phyloP scores from a whole-genome alignment of 2,329 filamentous ascomycete genomes.

The Ophiosphaerella korrae region DNA sequence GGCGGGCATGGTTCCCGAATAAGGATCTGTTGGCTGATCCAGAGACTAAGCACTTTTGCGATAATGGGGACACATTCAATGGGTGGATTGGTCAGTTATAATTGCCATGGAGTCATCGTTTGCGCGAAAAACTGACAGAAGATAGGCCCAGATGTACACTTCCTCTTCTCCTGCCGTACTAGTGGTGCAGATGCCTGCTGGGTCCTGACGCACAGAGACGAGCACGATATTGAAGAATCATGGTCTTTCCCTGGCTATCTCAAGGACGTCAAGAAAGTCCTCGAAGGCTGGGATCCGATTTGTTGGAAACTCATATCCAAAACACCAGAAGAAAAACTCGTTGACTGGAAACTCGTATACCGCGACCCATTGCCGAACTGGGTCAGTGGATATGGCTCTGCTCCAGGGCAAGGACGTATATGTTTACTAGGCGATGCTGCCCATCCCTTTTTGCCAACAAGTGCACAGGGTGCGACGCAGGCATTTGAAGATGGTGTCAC shows the following conservation, averaged over 20 bases:
- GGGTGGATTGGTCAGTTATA: constrained; percentile 42
- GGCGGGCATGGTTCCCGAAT: constrained; percentile 53
- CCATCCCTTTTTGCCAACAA: constrained; percentile 60
- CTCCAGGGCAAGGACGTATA: constrained; percentile 48
- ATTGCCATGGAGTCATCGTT: neutral
- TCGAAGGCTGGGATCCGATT: constrained; percentile 42
- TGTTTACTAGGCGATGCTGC: constrained; percentile 60
- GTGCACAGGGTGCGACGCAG: constrained; percentile 60
- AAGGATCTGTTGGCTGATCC: constrained; percentile 48
- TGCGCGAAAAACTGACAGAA: neutral
- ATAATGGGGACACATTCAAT: constrained; percentile 46
- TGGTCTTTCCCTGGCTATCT: constrained; percentile 45
- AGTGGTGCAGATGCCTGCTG: constrained; percentile 45
- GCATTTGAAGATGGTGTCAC: constrained; percentile 57
- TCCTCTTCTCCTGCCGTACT: constrained; percentile 47
- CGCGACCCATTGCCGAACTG: constrained; percentile 59
- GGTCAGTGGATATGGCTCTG: constrained; percentile 54
- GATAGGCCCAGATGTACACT: constrained; percentile 45
- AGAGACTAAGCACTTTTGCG: constrained; percentile 44
- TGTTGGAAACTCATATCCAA: constrained; percentile 43
- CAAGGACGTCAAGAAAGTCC: constrained; percentile 39
- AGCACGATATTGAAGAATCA: constrained; percentile 43
- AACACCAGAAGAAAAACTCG: constrained; percentile 44
- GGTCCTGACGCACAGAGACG: constrained; percentile 44
- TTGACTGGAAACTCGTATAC: constrained; percentile 63